These are phyloP conservation scores for Quercus rubra DNA, from an alignment of 306 rosid genomes.

Conservation along the genomic window DNA sequence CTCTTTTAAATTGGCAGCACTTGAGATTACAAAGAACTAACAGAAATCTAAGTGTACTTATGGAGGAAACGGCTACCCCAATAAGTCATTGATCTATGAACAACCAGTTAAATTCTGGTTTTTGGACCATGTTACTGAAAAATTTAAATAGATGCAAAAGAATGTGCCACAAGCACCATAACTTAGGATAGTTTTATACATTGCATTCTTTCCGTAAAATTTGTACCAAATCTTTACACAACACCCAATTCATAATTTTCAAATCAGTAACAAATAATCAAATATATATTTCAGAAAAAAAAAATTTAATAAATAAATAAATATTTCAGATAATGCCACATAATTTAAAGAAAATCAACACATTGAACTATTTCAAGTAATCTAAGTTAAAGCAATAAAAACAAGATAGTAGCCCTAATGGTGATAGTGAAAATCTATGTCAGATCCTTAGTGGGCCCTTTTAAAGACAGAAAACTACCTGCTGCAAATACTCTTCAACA, in stretches of 20 bases:
- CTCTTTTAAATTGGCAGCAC: neutral
- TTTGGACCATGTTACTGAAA: neutral
- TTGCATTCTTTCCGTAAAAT: neutral
- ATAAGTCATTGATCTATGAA: neutral
- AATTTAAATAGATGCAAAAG: neutral
- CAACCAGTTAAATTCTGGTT: neutral
- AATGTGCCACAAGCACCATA: neutral
- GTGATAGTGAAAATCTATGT: neutral
- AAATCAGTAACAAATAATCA: neutral
- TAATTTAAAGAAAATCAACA: neutral
- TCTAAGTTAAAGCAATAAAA: constrained; percentile 3
- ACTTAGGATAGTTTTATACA: neutral
- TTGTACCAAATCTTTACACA: neutral
- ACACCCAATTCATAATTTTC: neutral
- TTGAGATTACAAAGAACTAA: neutral
- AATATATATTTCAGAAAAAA: neutral
- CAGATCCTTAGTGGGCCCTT: neutral
- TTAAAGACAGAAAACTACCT: constrained; percentile 51
- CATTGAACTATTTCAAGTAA: neutral
- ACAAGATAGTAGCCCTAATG: neutral
- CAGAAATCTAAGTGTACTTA: neutral
- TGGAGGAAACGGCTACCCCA: neutral
- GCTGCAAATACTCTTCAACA: constrained; percentile 96
- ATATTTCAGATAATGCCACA: neutral
- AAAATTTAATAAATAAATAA: neutral